Base-by-base conservation (phyloP, 768 basidiomycete species). In the Grammothele lineata region DNA sequence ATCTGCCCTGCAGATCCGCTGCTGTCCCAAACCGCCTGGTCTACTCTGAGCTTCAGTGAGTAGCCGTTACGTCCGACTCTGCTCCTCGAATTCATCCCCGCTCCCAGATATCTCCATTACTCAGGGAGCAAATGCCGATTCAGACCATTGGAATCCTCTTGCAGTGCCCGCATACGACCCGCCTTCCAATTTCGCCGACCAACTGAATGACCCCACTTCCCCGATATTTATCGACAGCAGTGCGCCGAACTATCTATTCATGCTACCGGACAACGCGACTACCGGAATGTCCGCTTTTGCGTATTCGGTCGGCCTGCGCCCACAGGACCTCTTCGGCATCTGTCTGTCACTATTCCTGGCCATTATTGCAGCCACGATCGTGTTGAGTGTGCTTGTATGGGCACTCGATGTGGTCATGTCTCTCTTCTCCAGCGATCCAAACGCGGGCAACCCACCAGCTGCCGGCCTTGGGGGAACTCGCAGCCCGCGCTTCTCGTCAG, bases 1-100 rank as follows among this genome's bases (percentile, higher is more conserved):
- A n/a, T n/a, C n/a, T n/a, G n/a, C n/a, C n/a, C 33, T 34, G 17
- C 30, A 94, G 93, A 97, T 67, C 94, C 95, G n/a, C 70, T 97
- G 33, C 72, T 96, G 37, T 79, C 85, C 9, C 85, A 90, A 59
- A 85, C 88, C 6, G 83, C 92, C 1, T 98, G 95, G 95, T 80
- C 94, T 14, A 87, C 82, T 11, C 71, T 91, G 42, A 67, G 77
- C 39, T 89, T 83, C 63, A 91, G 87, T 86, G 57, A 63, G 75
- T 58, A 15, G 9, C 43, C 18, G 41, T 36, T 40, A 15, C n/a
- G 40, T 45, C 24, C 27, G n/a, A 45, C 35, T 19, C 15, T 41
- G 21, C n/a, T 22, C 50, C 24, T 43, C 60, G 58, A 39, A 34
- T 17, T 54, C 49, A 55, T 43, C 33, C 45, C 27, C 27, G 33